phyloP scores from a whole-genome alignment of 257 asterid genomes.

The Rehmannia glutinosa region DNA sequence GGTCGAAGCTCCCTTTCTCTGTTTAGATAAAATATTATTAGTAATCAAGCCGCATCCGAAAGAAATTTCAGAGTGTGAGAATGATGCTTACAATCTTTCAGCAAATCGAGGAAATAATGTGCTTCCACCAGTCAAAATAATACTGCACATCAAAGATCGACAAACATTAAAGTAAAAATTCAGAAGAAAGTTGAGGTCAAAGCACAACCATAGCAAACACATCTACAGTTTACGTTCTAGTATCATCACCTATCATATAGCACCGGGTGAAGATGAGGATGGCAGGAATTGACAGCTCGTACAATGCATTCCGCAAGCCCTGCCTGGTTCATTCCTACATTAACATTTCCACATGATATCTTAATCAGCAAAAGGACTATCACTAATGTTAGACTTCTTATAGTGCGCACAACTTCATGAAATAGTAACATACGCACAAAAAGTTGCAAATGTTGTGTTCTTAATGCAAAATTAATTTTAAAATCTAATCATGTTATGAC shows the following conservation, averaged over 20 bases:
- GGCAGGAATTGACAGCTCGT: conserved; percentile 84
- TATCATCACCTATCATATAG: conserved; percentile 74
- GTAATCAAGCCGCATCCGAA: neutral
- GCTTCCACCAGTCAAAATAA: conserved; percentile 91
- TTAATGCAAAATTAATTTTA: neutral
- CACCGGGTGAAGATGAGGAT: conserved; percentile 89
- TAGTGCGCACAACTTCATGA: neutral
- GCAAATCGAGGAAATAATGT: conserved; percentile 89
- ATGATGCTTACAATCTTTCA: conserved; percentile 76
- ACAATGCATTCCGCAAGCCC: conserved; percentile 94
- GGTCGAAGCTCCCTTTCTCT: conserved; percentile 94
- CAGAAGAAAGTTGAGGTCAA: conserved; percentile 16
- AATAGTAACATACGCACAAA: neutral
- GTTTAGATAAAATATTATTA: conserved; percentile 21
- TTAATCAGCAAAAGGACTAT: conserved; percentile 6
- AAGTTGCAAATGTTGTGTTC: neutral
- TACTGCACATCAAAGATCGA: conserved; percentile 47
- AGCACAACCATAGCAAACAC: neutral
- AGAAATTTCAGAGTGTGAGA: neutral
- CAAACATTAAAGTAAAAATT: conserved; percentile 6
- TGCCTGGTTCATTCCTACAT: conserved; percentile 93
- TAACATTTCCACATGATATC: conserved; percentile 9
- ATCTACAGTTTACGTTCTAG: neutral
- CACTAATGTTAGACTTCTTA: neutral
- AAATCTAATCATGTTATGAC: neutral